phyloP scores from a whole-genome alignment of 768 basidiomycete genomes.

The Piloderma croceum region DNA sequence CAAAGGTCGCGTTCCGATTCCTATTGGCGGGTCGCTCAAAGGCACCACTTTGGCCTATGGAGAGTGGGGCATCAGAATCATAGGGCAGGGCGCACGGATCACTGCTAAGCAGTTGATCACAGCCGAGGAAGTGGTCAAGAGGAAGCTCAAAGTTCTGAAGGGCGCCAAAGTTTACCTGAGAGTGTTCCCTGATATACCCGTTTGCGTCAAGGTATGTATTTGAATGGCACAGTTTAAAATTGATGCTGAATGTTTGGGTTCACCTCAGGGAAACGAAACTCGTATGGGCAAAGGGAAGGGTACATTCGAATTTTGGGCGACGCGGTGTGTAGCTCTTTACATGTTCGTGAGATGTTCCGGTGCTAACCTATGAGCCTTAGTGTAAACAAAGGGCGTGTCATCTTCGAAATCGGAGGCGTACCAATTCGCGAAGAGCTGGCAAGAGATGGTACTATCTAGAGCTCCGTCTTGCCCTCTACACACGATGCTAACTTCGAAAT shows the following conservation, averaged over 20 bases:
- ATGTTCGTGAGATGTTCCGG: not conserved
- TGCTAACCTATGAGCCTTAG: too few species aligned
- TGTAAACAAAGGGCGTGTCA: slow-evolving; percentile 81
- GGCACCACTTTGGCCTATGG: slow-evolving; percentile 91
- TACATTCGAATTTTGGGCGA: slow-evolving; percentile 95
- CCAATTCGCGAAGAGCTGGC: slow-evolving; percentile 91
- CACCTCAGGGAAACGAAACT: slow-evolving; percentile 83
- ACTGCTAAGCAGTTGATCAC: slow-evolving; percentile 87
- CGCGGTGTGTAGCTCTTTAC: slow-evolving; percentile 49
- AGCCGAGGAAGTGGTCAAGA: slow-evolving; percentile 81
- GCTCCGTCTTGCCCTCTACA: not conserved
- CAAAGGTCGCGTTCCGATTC: slow-evolving; percentile 84
- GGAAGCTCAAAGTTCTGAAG: slow-evolving; percentile 86
- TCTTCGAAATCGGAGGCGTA: slow-evolving; percentile 89
- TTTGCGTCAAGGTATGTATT: slow-evolving; percentile 82
- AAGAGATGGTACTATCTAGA: slow-evolving; percentile 63
- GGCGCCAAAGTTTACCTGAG: slow-evolving; percentile 82
- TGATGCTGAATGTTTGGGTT: slow-evolving; percentile 2
- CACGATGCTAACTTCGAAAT: not conserved
- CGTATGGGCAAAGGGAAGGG: slow-evolving; percentile 99
- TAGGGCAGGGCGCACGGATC: slow-evolving; percentile 72
- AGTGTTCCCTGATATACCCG: slow-evolving; percentile 94
- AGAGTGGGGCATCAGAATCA: slow-evolving; percentile 88
- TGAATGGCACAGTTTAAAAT: not conserved
- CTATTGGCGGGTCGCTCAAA: slow-evolving; percentile 84